Conservation (phyloP, 2,329 filamentous ascomycete genomes). For the Myotisia sp. region DNA sequence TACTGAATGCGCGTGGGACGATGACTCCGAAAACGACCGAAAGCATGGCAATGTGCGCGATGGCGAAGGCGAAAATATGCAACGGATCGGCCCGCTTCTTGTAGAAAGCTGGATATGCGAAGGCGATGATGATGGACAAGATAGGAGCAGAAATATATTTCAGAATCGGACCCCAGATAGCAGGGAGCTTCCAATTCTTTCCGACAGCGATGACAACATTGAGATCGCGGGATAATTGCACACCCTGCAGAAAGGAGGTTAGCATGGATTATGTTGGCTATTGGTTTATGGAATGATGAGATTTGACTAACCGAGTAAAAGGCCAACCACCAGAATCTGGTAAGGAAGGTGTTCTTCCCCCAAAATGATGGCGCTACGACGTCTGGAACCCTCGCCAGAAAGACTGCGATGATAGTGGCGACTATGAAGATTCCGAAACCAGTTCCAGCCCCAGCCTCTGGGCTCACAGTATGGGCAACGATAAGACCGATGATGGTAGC, state of each 20-base stretch:
- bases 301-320: slow-evolving; percentile 41
- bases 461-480: slow-evolving; percentile 29
- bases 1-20: neutral
- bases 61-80: neutral
- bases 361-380: slow-evolving; percentile 27
- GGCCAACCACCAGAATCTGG: slow-evolving; percentile 35
- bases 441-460: slow-evolving; percentile 29
- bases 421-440: slow-evolving; percentile 36
- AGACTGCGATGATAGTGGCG: slow-evolving; percentile 24
- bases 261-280: neutral
- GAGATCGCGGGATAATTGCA: slow-evolving; percentile 40
- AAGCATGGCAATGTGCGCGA: neutral
- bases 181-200: neutral
- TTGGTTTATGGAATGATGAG: neutral
- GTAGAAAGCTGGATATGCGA: slow-evolving; percentile 4
- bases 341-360: slow-evolving; percentile 21
- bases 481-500: slow-evolving; percentile 35
- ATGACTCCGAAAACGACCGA: neutral
- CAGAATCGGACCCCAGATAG: neutral
- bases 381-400: slow-evolving; percentile 31
- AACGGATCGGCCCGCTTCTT: slow-evolving; percentile 1
- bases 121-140: slow-evolving; percentile 1
- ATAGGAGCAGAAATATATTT: slow-evolving; percentile 1
- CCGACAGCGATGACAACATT: slow-evolving; percentile 33
- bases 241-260: slow-evolving; percentile 31